Evolutionary conservation across 2,329 filamentous ascomycete genomes (phyloP).

Genomic region (Hirsutella minnesotensis): DNA sequence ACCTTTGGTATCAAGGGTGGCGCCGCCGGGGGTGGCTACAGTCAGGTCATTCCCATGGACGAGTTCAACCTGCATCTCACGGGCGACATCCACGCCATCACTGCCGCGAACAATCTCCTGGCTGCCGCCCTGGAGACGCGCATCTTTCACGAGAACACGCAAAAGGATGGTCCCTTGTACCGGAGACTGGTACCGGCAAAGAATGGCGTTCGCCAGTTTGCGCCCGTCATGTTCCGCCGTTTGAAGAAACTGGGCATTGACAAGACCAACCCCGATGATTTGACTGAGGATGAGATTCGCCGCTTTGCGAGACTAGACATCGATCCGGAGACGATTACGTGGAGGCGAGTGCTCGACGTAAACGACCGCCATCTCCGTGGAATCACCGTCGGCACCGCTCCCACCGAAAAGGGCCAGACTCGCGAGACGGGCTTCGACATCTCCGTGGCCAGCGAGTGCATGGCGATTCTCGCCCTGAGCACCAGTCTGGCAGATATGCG

Average conservation of each 20-base stretch:
- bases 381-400: slow-evolving; percentile 76
- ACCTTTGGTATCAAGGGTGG: slow-evolving; percentile 99
- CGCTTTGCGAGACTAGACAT: slow-evolving; percentile 93
- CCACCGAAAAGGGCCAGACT: slow-evolving; percentile 81
- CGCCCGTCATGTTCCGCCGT: slow-evolving; percentile 82
- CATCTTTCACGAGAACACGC: slow-evolving; percentile 95
- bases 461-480: slow-evolving; percentile 93
- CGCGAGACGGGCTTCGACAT: slow-evolving; percentile 95
- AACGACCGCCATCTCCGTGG: slow-evolving; percentile 90
- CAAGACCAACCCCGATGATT: slow-evolving; percentile 84
- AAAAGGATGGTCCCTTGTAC: slow-evolving; percentile 82
- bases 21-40: slow-evolving; percentile 93
- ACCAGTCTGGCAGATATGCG: slow-evolving; percentile 81
- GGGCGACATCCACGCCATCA: slow-evolving; percentile 95
- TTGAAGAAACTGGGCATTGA: slow-evolving; percentile 92
- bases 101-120: slow-evolving; percentile 91
- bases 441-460: slow-evolving; percentile 92
- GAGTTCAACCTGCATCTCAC: slow-evolving; percentile 98
- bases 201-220: slow-evolving; percentile 79
- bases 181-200: slow-evolving; percentile 78
- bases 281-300: slow-evolving; percentile 79
- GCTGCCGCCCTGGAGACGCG: slow-evolving; percentile 94
- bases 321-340: slow-evolving; percentile 93
- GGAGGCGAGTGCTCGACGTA: slow-evolving; percentile 90
- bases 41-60: slow-evolving; percentile 98